These are phyloP conservation scores for Rostrohypoxylon terebratum DNA, from an alignment of 495 filamentous ascomycete genomes.

Conservation along the genomic window DNA sequence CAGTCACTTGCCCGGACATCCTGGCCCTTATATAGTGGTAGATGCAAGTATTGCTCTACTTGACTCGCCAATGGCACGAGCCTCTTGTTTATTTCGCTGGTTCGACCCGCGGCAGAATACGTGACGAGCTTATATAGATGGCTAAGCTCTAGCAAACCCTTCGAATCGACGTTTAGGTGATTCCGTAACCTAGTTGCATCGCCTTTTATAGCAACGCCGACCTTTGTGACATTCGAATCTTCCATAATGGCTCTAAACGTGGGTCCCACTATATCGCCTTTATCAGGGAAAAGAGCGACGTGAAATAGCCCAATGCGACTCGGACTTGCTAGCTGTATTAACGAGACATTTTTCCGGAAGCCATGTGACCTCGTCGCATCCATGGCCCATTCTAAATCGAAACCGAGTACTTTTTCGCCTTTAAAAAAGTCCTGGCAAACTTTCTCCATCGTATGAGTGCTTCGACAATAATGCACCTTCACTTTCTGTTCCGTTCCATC, in stretches of 20 bases:
- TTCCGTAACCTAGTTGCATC: slow-evolving; percentile 78
- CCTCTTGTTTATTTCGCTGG: slow-evolving; percentile 70
- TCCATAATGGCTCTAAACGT: slow-evolving; percentile 78
- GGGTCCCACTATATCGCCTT: slow-evolving; percentile 73
- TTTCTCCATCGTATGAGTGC: slow-evolving; percentile 71
- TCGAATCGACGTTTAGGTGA: slow-evolving; percentile 71
- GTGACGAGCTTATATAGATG: slow-evolving; percentile 82
- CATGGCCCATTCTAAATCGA: slow-evolving; percentile 87
- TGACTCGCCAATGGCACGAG: slow-evolving; percentile 74
- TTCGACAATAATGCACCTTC: slow-evolving; percentile 80
- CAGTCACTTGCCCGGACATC: slow-evolving; percentile 79
- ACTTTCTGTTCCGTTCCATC: slow-evolving; percentile 57
- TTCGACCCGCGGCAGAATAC: slow-evolving; percentile 61
- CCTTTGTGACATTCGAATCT: slow-evolving; percentile 74
- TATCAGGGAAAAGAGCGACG: slow-evolving; percentile 69
- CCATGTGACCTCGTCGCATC: slow-evolving; percentile 58
- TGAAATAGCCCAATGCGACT: slow-evolving; percentile 87
- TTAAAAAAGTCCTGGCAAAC: slow-evolving; percentile 74
- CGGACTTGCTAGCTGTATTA: slow-evolving; percentile 84
- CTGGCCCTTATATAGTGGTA: slow-evolving; percentile 80
- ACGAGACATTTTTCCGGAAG: slow-evolving; percentile 73
- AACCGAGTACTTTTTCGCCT: slow-evolving; percentile 76
- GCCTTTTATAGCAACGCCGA: slow-evolving; percentile 79
- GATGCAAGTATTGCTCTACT: slow-evolving; percentile 74
- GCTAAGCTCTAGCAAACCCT: slow-evolving; percentile 80